Base-by-base conservation (phyloP, 192 early-diverging fungal genomes). In the Linnemannia elongata region DNA sequence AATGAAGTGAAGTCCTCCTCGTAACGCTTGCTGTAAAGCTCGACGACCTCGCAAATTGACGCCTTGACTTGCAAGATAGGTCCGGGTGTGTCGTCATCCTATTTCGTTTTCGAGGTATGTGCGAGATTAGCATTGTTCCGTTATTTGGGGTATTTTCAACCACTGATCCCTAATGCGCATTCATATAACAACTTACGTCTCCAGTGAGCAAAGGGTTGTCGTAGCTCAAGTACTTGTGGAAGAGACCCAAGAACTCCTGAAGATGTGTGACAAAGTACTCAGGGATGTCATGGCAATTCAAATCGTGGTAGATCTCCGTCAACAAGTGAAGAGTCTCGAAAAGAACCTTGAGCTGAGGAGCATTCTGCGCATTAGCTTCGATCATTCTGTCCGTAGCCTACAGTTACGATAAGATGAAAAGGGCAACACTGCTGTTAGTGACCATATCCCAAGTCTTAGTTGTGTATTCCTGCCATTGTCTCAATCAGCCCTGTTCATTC, bases 191-290 rank as follows among this genome's bases (percentile, higher is more conserved):
- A 63, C 78, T 90, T 82, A 95, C 94, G 12, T 92, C 91, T 22
- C 90, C 90, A 57, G 86, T 91, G 9, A 98, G 89, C 44, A 93
- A 70, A 12, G 96, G 94, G 86, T 97, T 97, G 4, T 79, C 86
- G 88, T 97, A 98, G 36, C 85, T 84, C 82, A 99, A 85, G 78
- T 99, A 99, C 87, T 97, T 97, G 88, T 94, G 94, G 80, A 99
- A 94, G 17, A 97, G 83, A 24, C 86, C 76, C 96, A 99, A 94
- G 72, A 97, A 98, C 78, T 90, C 85, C 17, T 85, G 88, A 89
- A 97, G 93, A 87, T 99, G 93, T 88, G 98, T 97, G 82, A 99
- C 98, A 77, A 99, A 99, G 87, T 97, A 99, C 82, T 97, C 96
- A 20, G 99, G 98, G 72, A 98, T 88, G 88, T 99, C 99, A 89